phyloP scores from a whole-genome alignment of 2,329 filamentous ascomycete species.

The Aspergillus piperis region DNA sequence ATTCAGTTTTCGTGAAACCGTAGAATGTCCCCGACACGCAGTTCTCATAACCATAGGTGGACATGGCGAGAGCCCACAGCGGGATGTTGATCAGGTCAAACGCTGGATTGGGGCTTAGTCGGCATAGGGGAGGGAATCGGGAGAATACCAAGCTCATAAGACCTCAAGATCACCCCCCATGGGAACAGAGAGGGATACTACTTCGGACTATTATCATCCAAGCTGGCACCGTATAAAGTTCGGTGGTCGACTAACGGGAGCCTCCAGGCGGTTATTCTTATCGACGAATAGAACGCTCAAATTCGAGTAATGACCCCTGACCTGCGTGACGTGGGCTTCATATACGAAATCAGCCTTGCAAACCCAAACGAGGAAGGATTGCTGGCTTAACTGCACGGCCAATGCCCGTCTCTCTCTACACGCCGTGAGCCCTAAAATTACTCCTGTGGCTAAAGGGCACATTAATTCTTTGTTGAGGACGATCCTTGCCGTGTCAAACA shows the following conservation, averaged over 20 bases:
- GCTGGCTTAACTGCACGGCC: background rate
- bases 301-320: background rate
- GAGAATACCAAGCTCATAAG: too few relatives aligned
- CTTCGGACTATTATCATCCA: background rate
- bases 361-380: background rate
- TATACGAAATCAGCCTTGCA: background rate
- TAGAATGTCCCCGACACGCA: slow-evolving; percentile 9
- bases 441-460: too few relatives aligned
- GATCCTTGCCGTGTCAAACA: too few relatives aligned
- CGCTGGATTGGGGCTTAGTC: background rate
- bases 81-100: background rate
- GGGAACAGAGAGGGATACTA: too few relatives aligned
- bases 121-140: background rate
- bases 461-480: too few relatives aligned
- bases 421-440: background rate
- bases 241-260: background rate
- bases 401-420: background rate
- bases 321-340: background rate
- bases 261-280: background rate
- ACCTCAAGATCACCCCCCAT: background rate
- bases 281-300: background rate
- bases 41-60: slow-evolving; percentile 9
- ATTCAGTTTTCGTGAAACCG: slow-evolving; percentile 7
- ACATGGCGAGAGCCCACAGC: background rate
- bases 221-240: background rate